Evolutionary conservation across 139 green algal genomes (phyloP).

Genomic region (Chlorokybus atmophyticus): DNA sequence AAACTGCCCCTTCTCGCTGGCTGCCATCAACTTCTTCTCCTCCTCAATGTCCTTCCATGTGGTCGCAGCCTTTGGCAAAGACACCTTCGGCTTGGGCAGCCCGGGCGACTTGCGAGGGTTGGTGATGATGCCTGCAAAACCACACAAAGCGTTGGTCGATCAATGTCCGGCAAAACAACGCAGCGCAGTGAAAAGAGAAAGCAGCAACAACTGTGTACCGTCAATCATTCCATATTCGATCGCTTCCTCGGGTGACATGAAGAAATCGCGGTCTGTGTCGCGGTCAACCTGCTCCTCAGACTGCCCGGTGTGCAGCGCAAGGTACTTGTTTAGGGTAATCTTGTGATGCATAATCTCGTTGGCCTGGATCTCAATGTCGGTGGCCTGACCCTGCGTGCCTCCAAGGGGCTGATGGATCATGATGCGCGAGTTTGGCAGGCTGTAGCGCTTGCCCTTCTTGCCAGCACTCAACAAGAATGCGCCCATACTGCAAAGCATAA

Average conservation of each 20-base stretch:
- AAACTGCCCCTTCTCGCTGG: too few relatives aligned
- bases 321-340: slow-evolving; percentile 93
- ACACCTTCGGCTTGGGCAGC: too few relatives aligned
- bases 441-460: slow-evolving; percentile 91
- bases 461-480: slow-evolving; percentile 91
- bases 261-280: slow-evolving; percentile 97
- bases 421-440: slow-evolving; percentile 91
- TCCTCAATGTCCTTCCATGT: too few relatives aligned
- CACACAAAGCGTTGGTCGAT: neutral
- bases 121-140: neutral
- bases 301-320: slow-evolving; percentile 92
- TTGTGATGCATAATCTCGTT: slow-evolving; percentile 99
- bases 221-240: slow-evolving; percentile 94
- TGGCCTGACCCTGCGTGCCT: slow-evolving; percentile 89
- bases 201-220: slow-evolving; percentile 66
- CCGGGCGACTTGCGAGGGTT: neutral
- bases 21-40: too few relatives aligned
- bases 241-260: slow-evolving; percentile 93
- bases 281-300: slow-evolving; percentile 53
- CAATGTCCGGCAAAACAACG: too few relatives aligned
- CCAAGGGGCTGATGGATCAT: slow-evolving; percentile 99
- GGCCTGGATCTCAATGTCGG: slow-evolving; percentile 97
- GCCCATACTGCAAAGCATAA: slow-evolving; percentile 77
- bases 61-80: too few relatives aligned
- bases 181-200: too few relatives aligned